Conservation (phyloP, 768 basidiomycete genomes). For the Dioszegia crocea region DNA sequence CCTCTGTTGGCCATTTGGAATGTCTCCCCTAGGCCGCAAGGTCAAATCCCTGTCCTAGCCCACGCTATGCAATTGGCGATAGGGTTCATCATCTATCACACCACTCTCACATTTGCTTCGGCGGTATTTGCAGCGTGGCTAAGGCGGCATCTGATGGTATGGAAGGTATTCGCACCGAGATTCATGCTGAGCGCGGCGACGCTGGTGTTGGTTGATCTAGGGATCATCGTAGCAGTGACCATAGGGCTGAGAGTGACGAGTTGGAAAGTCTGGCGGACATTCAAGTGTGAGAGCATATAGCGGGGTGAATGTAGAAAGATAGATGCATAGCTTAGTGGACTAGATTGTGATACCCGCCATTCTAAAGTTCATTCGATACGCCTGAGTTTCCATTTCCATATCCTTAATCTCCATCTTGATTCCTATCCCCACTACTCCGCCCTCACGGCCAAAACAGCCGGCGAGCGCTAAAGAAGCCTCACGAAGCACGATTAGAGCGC, state of each 20-base stretch:
- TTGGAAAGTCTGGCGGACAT: slow-evolving; percentile 47
- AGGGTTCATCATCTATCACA: slow-evolving; percentile 68
- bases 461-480: slow-evolving; percentile 61
- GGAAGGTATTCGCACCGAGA: slow-evolving; percentile 96
- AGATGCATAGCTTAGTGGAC: too few species aligned
- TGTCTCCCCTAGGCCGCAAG: slow-evolving; percentile 59
- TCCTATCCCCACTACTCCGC: slow-evolving; percentile 66
- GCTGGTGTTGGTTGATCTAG: slow-evolving; percentile 68
- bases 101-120: slow-evolving; percentile 62
- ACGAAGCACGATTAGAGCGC: slow-evolving; percentile 57
- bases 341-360: neutral
- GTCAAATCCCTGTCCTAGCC: slow-evolving; percentile 38
- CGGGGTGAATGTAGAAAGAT: neutral
- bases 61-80: slow-evolving; percentile 53
- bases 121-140: slow-evolving; percentile 70
- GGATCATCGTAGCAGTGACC: slow-evolving; percentile 61
- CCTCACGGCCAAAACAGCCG: slow-evolving; percentile 67
- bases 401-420: slow-evolving; percentile 61
- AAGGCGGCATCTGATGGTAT: slow-evolving; percentile 88
- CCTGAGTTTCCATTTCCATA: slow-evolving; percentile 61
- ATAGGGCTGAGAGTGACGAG: slow-evolving; percentile 53
- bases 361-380: neutral
- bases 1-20: slow-evolving; percentile 82
- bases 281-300: slow-evolving; percentile 40
- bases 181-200: slow-evolving; percentile 74